Evolutionary conservation across 2,329 filamentous ascomycete genomes (phyloP), one percentile per base, ranked within the genome.

Genomic region (Chaetomium sp.): DNA sequence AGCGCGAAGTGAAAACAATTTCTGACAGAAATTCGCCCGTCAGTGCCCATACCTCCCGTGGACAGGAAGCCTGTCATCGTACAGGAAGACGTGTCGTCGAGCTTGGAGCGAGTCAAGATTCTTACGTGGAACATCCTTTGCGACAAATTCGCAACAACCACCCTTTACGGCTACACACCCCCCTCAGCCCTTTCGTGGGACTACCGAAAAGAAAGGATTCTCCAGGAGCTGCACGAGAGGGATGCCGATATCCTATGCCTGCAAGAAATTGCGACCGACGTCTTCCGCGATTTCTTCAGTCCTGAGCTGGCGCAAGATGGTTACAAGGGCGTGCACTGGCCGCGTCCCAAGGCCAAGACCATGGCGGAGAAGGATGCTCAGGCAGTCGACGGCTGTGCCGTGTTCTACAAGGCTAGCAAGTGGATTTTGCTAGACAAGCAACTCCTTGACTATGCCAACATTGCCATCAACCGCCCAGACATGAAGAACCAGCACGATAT

Each of bases 401-500:
- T 91, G 51, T 97, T 99, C 73, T 97, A 89, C 80, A 97, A 96
- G 75, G 86, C 85, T 68, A 91, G 85, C 79, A 97, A 96, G 75
- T 97, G 88, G 72, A 88, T 96, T 58, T 75, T 96, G 57, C 81
- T 99, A 32, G 92, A 97, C 74, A 96, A 96, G 76, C 89, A 95
- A 68, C 76, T 96, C 60, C 87, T 99, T 66, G 91, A 96, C 71
- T 96, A 96, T 69, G 86, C 88, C 40, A 87, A 89, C 57, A 89
- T 90, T 55, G 92, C 92, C 62, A 96, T 99, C 72, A 94, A 95
- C 68, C 81, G 94, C 62, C 89, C 91, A 2, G 94, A 97, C 69
- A 96, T 96, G 84, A 97, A 97, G 74, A 89, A 91, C 55, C 90
- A 95, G 66, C 89, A 95, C 68, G 94, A 99, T 66, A 92, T 97